Evolutionary conservation across 345 rosid species (phyloP), one percentile per base, ranked within the genome.

Genomic region (Mangifera indica): DNA sequence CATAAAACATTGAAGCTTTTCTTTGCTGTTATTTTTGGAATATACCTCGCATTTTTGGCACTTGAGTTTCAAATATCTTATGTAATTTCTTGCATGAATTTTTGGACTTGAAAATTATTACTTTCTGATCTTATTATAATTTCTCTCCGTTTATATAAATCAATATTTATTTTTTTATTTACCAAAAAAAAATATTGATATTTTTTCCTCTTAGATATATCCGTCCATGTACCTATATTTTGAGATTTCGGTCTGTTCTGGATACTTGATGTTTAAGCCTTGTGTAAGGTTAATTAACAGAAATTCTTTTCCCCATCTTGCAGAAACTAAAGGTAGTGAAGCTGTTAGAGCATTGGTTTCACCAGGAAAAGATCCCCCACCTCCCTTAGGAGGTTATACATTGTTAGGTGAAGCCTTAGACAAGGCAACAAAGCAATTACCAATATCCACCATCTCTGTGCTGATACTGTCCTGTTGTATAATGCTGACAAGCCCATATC

Each of bases 321-420:
- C 88, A 94, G 97, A 87, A 81, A 69, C 76, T 60, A 90, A 73
- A 81, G 81, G 90, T 66, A 63, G 75, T 57, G 87, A 87, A 76
- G 90, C 87, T 79, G 77, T 85, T 62, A 84, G 84, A 76, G 80
- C 81, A 67, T 81, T 90, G 86, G 78, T 85, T 83, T 87, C 88
- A 42, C 90, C 90, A 0, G 98, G 97, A 74, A 84, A 88, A 77
- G 87, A 79, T 53, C 72, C 88, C 22, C 98, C 98, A 72, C 75
- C 67, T 40, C 81, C 88, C n/a, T 77, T 94, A 72, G 92, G 92
- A 78, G 89, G 89, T 65, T 78, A 85, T 59, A 73, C 69, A 42
- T 44, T 79, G 69, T 72, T 65, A 73, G 78, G 76, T 58, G 85
- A 81, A 10, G 48, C 74, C 60, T 75, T 74, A 55, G 86, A 74